phyloP scores from a whole-genome alignment of 1,139 yeast species.

The Nematodospora anomalae region DNA sequence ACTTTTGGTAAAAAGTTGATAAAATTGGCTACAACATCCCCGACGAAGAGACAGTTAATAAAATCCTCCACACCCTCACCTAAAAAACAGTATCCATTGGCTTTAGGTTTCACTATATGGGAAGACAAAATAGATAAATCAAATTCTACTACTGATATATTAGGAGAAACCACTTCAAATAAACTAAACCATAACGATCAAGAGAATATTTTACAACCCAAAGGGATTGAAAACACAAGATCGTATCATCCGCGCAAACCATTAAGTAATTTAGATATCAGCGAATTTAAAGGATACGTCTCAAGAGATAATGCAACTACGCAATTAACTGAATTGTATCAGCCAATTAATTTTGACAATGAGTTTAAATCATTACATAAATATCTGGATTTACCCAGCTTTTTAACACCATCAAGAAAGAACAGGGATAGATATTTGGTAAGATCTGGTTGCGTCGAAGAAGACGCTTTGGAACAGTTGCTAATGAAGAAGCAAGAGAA shows the following conservation, averaged over 20 bases:
- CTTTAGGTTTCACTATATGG: conserved; percentile 35
- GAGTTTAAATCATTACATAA: conserved; percentile 38
- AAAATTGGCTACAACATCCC: conserved; percentile 13
- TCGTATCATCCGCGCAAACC: conserved; percentile 26
- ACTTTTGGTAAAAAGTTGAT: conserved; percentile 23
- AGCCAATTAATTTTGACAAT: conserved; percentile 34
- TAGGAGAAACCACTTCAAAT: conserved; percentile 19
- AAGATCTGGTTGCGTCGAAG: conserved; percentile 21
- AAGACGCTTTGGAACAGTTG: conserved; percentile 31
- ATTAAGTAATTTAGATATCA: conserved; percentile 32
- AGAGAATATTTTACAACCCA: conserved; percentile 48
- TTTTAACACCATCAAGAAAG: conserved; percentile 35
- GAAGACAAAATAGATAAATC: conserved; percentile 29
- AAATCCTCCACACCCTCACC: conserved; percentile 17
- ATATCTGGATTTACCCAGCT: conserved; percentile 32
- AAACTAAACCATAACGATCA: conserved; percentile 38
- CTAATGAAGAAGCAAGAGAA: conserved; percentile 20
- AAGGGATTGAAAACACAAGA: conserved; percentile 19
- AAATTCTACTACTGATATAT: conserved; percentile 9
- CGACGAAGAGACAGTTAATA: conserved; percentile 4
- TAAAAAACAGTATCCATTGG: conserved; percentile 17
- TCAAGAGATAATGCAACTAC: conserved; percentile 13
- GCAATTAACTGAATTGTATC: conserved; percentile 32
- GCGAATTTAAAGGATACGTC: conserved; percentile 37
- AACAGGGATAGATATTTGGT: conserved; percentile 26